A percentile compares a stretch with the other conserved stretches of the same genome.
Evolutionary conservation across 441 rosid species (phyloP).

Genomic region (Lagerstroemia fauriei): DNA sequence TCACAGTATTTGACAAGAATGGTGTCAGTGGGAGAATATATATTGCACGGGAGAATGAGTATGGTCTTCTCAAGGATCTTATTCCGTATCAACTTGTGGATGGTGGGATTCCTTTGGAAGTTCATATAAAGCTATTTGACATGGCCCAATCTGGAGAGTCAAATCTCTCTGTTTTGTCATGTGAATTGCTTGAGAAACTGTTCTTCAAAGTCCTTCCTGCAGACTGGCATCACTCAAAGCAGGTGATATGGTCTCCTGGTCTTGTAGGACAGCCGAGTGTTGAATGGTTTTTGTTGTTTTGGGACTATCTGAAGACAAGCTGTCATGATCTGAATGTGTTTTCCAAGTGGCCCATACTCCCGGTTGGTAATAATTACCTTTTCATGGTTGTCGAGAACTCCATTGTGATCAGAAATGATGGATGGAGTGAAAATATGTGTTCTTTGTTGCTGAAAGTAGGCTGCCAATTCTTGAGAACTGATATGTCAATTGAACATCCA

Average conservation of each 20-base stretch:
- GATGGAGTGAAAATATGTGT: conserved; percentile 97
- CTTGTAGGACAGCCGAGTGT: conserved; percentile 74
- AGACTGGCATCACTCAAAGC: conserved; percentile 81
- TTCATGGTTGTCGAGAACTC: conserved; percentile 75
- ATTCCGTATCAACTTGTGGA: conserved; percentile 85
- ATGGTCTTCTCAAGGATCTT: conserved; percentile 78
- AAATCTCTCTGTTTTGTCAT: conserved; percentile 78
- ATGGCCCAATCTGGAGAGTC: conserved; percentile 72
- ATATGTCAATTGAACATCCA: conserved; percentile 75
- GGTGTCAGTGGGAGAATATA: conserved; percentile 81
- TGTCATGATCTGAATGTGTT: conserved; percentile 89
- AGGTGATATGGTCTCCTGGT: conserved; percentile 83
- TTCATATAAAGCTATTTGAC: conserved; percentile 64
- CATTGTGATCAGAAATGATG: conserved; percentile 72
- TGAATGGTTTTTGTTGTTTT: conserved; percentile 79
- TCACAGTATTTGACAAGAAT: conserved; percentile 69
- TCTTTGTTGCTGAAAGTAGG: conserved; percentile 85
- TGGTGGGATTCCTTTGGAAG: conserved; percentile 61
- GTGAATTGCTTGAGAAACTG: conserved; percentile 84
- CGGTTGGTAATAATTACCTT: conserved; percentile 72
- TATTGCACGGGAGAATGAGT: conserved; percentile 68
- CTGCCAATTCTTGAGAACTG: conserved; percentile 75
- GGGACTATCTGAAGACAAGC: conserved; percentile 76
- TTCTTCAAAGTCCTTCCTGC: conserved; percentile 80
- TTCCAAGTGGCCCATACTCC: conserved; percentile 95